These are phyloP conservation scores for Penicillium sp. DNA, from an alignment of 2,329 filamentous ascomycete genomes.

Conservation along the genomic window DNA sequence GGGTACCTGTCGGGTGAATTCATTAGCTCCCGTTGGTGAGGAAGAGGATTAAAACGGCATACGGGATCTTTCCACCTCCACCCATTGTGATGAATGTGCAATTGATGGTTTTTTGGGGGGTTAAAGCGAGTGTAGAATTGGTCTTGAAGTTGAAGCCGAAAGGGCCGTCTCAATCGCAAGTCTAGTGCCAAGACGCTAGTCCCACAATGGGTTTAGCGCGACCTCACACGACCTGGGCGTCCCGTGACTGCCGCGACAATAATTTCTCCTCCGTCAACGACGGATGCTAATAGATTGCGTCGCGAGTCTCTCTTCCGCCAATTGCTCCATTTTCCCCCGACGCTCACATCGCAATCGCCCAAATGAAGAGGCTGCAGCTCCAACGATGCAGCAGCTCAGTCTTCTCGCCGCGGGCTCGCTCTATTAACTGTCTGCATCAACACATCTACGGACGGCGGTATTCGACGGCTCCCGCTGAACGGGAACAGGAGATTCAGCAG, in stretches of 20 bases:
- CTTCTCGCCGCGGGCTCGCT: constrained; percentile 50
- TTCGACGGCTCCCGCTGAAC: constrained; percentile 38
- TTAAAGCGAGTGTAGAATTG: constrained; percentile 25
- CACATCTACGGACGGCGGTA: constrained; percentile 38
- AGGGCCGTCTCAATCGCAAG: constrained; percentile 31
- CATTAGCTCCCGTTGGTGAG: constrained; percentile 23
- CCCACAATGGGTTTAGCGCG: constrained; percentile 29
- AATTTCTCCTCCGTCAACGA: constrained; percentile 39
- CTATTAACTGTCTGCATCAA: constrained; percentile 40
- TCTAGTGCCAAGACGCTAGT: constrained; percentile 31
- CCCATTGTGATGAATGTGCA: constrained; percentile 53
- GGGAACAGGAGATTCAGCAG: constrained; percentile 22
- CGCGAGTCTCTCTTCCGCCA: constrained; percentile 14
- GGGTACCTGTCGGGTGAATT: constrained; percentile 67
- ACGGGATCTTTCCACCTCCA: constrained; percentile 78
- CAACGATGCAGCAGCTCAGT: constrained; percentile 54
- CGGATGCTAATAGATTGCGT: constrained; percentile 20
- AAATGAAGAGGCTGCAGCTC: constrained; percentile 55
- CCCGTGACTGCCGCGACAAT: constrained; percentile 42
- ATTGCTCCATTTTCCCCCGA: constrained; percentile 18
- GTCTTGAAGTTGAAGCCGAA: constrained; percentile 31
- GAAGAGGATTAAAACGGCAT: constrained; percentile 48
- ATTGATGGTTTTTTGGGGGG: constrained; percentile 24
- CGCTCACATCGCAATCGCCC: constrained; percentile 26
- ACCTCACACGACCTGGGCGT: constrained; percentile 34